Conservation (phyloP, 345 rosid species). For the Euphorbia lathyris region DNA sequence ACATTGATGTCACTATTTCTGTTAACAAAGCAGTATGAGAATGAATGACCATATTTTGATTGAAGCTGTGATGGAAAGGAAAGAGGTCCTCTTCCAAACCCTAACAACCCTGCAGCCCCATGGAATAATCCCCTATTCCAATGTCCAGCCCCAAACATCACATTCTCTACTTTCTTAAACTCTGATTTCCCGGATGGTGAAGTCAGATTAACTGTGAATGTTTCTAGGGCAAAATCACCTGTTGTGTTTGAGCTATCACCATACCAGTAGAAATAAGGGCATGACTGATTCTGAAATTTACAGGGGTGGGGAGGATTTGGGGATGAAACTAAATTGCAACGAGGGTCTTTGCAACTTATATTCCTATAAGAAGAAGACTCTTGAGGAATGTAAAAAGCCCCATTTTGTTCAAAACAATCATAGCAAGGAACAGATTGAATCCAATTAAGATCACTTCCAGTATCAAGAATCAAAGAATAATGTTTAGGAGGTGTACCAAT, state of each 20-base stretch:
- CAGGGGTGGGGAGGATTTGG: constrained; percentile 74
- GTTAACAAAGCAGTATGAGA: constrained; percentile 84
- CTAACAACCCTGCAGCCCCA: constrained; percentile 84
- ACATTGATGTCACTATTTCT: constrained; percentile 59
- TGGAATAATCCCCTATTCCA: constrained; percentile 82
- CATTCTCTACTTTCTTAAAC: constrained; percentile 49
- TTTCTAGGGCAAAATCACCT: constrained; percentile 77
- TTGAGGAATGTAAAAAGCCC: constrained; percentile 63
- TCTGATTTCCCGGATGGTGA: constrained; percentile 42
- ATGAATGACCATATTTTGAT: constrained; percentile 69
- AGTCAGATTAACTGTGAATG: constrained; percentile 71
- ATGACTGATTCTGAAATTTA: constrained; percentile 50
- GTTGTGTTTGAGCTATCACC: constrained; percentile 90
- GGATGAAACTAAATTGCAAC: constrained; percentile 66
- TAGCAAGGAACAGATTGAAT: constrained; percentile 83
- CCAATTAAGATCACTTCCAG: constrained; percentile 97
- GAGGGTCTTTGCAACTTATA: constrained; percentile 60
- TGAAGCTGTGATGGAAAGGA: constrained; percentile 87
- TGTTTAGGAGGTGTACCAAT: constrained; percentile 89
- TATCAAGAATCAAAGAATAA: constrained; percentile 88
- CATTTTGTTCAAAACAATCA: constrained; percentile 87
- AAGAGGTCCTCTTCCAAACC: constrained; percentile 86
- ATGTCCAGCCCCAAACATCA: constrained; percentile 94
- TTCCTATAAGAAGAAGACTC: constrained; percentile 59
- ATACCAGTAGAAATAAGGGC: constrained; percentile 88